Conservation (phyloP, 768 basidiomycete species). For the Mycena indigotica region DNA sequence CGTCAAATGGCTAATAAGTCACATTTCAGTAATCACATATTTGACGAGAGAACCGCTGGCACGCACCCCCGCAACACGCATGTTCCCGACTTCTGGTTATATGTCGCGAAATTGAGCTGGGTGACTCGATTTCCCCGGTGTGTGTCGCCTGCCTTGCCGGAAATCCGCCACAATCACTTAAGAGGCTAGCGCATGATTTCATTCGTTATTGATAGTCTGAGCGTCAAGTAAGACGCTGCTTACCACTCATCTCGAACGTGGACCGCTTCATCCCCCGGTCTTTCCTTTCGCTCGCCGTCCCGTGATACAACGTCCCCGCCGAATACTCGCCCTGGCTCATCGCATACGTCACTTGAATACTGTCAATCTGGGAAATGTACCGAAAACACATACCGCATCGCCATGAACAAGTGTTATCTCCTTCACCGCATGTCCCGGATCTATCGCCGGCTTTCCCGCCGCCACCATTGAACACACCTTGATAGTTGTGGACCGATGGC, state of each 20-base stretch:
- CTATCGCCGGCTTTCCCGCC: neutral
- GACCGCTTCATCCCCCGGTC: neutral
- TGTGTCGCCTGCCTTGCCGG: neutral
- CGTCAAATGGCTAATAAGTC: neutral
- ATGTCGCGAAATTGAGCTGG: neutral
- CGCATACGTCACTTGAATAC: neutral
- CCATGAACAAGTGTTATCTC: neutral
- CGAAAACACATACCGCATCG: neutral
- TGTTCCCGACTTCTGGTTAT: neutral
- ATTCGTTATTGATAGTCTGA: no score
- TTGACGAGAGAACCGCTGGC: neutral
- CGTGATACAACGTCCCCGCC: neutral
- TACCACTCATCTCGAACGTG: neutral
- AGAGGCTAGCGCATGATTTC: no score
- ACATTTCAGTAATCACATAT: neutral
- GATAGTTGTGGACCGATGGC: neutral
- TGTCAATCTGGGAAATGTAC: neutral
- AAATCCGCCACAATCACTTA: conserved; percentile 1
- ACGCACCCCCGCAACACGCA: neutral
- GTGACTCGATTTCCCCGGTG: neutral
- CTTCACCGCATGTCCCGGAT: neutral
- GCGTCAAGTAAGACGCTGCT: no score
- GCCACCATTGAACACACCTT: neutral
- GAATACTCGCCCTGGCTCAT: neutral
- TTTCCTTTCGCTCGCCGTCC: neutral